A percentile compares a stretch with the other conserved stretches of the same genome.
Evolutionary conservation across 257 asterid genomes (phyloP).

Genomic region (Craterostigma plantagineum): DNA sequence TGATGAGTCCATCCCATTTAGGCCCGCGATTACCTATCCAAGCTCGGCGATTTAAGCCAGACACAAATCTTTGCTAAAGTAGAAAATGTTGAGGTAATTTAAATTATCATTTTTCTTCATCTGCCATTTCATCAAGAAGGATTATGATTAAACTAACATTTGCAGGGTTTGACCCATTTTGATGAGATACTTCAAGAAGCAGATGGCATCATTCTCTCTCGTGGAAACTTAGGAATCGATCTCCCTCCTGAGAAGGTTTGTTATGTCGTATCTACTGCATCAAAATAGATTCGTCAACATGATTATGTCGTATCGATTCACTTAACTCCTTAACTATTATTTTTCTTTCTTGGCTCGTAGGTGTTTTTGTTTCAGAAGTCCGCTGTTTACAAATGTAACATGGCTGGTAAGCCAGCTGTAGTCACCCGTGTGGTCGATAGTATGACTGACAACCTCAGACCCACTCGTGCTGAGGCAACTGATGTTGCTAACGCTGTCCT

Average conservation of each 20-base stretch:
- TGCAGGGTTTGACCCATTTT: conserved; percentile 4
- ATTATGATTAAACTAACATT: not conserved
- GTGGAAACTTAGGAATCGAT: conserved; percentile 6
- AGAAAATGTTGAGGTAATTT: conserved; percentile 26
- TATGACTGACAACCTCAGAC: conserved; percentile 4
- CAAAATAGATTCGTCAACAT: too few species aligned
- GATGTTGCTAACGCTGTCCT: conserved; percentile 5
- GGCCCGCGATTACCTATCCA: conserved; percentile 41
- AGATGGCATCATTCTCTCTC: conserved; percentile 7
- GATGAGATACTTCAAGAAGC: conserved; percentile 6
- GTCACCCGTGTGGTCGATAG: conserved; percentile 4
- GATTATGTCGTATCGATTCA: too few species aligned
- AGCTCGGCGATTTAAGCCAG: conserved; percentile 55
- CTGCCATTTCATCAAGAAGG: not conserved
- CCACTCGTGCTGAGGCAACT: conserved; percentile 4
- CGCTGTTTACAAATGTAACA: conserved; percentile 5
- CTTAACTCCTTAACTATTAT: too few species aligned
- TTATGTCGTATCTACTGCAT: not conserved
- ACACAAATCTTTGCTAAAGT: conserved; percentile 64
- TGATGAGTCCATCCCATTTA: not conserved
- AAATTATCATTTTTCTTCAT: not conserved
- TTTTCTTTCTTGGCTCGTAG: not conserved
- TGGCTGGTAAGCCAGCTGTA: conserved; percentile 6
- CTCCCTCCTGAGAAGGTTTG: conserved; percentile 7
- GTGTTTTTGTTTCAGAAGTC: conserved; percentile 7